Evolutionary conservation across 2,329 filamentous ascomycete genomes (phyloP).

Genomic region (Cladosporium sp.): DNA sequence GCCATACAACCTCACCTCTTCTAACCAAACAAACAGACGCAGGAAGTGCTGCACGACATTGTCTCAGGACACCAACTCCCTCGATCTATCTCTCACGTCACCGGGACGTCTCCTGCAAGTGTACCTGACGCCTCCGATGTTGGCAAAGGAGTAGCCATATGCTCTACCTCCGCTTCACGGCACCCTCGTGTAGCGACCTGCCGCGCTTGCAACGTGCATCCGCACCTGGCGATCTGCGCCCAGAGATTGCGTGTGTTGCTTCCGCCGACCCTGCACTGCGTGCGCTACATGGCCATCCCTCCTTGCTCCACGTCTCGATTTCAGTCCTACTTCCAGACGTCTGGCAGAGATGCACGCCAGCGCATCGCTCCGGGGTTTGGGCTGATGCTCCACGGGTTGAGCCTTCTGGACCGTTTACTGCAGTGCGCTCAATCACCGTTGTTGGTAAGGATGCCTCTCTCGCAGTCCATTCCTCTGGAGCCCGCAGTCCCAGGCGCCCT

Average conservation of each 20-base stretch:
- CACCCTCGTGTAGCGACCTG: slow-evolving; percentile 9
- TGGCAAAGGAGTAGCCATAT: slow-evolving; percentile 10
- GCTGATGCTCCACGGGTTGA: slow-evolving; percentile 21
- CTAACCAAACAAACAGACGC: slow-evolving; percentile 15
- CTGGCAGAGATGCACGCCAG: slow-evolving; percentile 82
- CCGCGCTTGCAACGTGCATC: slow-evolving; percentile 17
- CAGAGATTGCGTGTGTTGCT: slow-evolving; percentile 19
- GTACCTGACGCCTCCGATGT: slow-evolving; percentile 16
- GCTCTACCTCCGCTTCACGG: slow-evolving; percentile 14
- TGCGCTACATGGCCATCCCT: slow-evolving; percentile 8
- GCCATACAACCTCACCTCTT: slow-evolving; percentile 13
- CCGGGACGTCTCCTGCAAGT: slow-evolving; percentile 19
- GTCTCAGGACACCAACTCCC: slow-evolving; percentile 7
- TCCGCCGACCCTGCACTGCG: slow-evolving; percentile 21
- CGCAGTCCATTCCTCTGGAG: slow-evolving; percentile 20
- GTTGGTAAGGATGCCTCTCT: slow-evolving; percentile 16
- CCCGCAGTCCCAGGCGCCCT: slow-evolving; percentile 17
- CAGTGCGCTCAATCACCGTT: slow-evolving; percentile 19
- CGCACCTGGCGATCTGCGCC: slow-evolving; percentile 29
- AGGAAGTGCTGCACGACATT: slow-evolving; percentile 28
- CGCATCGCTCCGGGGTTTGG: slow-evolving; percentile 65
- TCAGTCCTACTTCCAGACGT: slow-evolving; percentile 44
- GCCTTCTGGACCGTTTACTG: slow-evolving; percentile 19
- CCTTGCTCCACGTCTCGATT: slow-evolving; percentile 28
- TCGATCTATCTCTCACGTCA: slow-evolving; percentile 18